A percentile compares a stretch with the other conserved stretches of the same genome.
Conservation (phyloP, 176 grass and related monocot genomes). For the Microstegium vimineum region DNA sequence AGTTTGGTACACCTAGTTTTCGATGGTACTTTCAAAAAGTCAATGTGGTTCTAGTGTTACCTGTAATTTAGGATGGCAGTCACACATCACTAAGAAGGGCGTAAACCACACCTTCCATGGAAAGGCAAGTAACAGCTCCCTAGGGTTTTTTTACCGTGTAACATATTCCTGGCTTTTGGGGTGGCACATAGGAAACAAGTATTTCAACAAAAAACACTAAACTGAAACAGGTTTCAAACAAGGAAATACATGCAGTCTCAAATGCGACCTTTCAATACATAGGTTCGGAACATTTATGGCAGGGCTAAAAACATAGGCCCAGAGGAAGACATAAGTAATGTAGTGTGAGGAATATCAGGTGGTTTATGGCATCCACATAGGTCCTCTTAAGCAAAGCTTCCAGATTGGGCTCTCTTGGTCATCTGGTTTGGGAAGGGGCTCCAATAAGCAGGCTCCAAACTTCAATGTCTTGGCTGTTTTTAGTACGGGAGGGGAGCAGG, state of each 20-base stretch:
- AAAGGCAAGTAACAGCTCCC: background rate
- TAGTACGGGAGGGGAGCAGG: constrained; percentile 32
- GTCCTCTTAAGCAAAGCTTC: constrained; percentile 61
- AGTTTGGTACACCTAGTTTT: constrained; percentile 1
- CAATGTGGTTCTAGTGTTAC: background rate
- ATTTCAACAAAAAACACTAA: constrained; percentile 41
- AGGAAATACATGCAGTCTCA: constrained; percentile 38
- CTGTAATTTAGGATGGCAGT: constrained; percentile 1
- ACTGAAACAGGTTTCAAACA: constrained; percentile 26
- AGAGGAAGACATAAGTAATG: constrained; percentile 46
- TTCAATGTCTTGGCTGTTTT: constrained; percentile 69
- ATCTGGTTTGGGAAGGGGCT: constrained; percentile 71
- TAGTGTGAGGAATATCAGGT: constrained; percentile 40
- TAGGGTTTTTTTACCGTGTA: background rate
- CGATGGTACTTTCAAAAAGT: constrained; percentile 10
- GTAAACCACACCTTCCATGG: background rate
- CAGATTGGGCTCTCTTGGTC: constrained; percentile 56
- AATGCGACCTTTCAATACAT: constrained; percentile 49
- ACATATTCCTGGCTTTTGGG: constrained; percentile 14
- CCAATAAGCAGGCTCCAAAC: constrained; percentile 67
- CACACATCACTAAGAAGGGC: background rate
- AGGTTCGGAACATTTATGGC: constrained; percentile 38
- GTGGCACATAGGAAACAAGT: constrained; percentile 28
- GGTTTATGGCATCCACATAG: constrained; percentile 40
- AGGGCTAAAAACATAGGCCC: constrained; percentile 52